These are phyloP conservation scores for Kwoniella sp. DNA, from an alignment of 768 basidiomycete genomes.

Conservation along the genomic window DNA sequence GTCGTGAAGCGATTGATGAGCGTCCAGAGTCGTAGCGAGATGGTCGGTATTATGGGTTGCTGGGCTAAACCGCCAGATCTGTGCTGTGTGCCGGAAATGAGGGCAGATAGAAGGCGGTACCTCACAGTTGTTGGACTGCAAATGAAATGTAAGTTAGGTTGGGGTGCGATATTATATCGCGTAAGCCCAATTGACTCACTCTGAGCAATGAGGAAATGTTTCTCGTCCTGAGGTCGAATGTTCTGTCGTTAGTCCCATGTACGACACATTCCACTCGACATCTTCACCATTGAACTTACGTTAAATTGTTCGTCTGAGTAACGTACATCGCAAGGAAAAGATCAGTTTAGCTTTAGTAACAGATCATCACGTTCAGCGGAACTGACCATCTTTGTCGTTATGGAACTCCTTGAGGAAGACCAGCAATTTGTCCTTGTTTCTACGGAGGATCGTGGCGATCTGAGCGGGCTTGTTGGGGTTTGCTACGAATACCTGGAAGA, in stretches of 20 bases:
- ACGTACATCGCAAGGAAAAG: neutral
- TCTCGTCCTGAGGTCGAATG: slow-evolving; percentile 69
- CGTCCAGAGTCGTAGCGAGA: no score
- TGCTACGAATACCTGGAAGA: slow-evolving; percentile 84
- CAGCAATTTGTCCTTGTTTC: slow-evolving; percentile 93
- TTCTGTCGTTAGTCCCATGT: slow-evolving; percentile 5
- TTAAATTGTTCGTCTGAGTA: slow-evolving; percentile 87
- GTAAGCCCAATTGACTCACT: slow-evolving; percentile 55
- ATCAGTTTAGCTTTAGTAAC: no score
- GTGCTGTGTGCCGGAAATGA: no score
- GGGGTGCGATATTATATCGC: neutral
- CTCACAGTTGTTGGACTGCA: slow-evolving; percentile 34
- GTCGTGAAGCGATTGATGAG: no score
- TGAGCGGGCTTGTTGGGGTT: slow-evolving; percentile 98
- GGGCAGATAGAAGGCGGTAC: no score
- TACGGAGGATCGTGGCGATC: slow-evolving; percentile 82
- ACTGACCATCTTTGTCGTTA: slow-evolving; percentile 88
- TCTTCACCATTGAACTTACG: no score
- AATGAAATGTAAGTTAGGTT: slow-evolving; percentile 7
- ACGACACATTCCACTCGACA: neutral
- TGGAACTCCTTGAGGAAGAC: slow-evolving; percentile 90
- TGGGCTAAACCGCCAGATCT: no score
- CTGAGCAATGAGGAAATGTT: slow-evolving; percentile 91
- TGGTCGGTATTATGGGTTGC: no score
- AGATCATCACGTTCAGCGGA: slow-evolving; percentile 49